Evolutionary conservation across 169 alveolate species (phyloP).

Genomic region (Plasmodium coatneyi): DNA sequence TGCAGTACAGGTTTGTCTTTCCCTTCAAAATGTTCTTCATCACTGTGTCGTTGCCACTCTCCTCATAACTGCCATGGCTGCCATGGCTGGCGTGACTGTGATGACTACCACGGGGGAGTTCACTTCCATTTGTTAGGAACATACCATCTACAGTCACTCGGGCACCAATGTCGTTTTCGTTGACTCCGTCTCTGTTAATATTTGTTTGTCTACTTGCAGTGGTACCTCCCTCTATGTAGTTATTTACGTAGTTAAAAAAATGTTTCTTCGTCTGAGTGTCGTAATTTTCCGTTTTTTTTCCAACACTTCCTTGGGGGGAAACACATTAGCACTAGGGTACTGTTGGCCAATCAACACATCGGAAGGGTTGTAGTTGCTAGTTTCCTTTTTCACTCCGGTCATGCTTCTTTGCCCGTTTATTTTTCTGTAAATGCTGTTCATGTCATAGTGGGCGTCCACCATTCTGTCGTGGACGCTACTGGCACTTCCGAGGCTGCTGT

Average conservation of each 20-base stretch:
- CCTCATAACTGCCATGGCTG: not conserved
- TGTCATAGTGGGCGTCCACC: not conserved
- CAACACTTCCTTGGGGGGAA: not conserved
- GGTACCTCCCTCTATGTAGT: not conserved
- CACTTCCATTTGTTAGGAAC: not conserved
- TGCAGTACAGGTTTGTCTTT: not conserved
- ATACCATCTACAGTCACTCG: not conserved
- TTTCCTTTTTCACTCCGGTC: conserved; percentile 1
- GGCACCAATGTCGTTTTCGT: not conserved
- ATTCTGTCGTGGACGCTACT: not conserved
- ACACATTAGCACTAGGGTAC: not conserved
- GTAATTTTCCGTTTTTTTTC: not conserved
- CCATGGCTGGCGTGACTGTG: not conserved
- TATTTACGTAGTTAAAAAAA: not conserved
- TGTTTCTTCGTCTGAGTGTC: not conserved
- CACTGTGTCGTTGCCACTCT: not conserved
- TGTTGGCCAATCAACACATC: not conserved
- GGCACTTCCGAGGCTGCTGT: not conserved
- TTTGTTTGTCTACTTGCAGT: not conserved
- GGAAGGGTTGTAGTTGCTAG: not conserved
- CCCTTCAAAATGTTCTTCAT: not conserved
- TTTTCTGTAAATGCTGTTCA: not conserved
- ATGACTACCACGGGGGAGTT: not conserved
- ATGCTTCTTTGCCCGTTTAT: not conserved
- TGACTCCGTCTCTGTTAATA: not conserved